phyloP scores from a whole-genome alignment of 2,329 filamentous ascomycete genomes.

The Leptoxyphium fumago region DNA sequence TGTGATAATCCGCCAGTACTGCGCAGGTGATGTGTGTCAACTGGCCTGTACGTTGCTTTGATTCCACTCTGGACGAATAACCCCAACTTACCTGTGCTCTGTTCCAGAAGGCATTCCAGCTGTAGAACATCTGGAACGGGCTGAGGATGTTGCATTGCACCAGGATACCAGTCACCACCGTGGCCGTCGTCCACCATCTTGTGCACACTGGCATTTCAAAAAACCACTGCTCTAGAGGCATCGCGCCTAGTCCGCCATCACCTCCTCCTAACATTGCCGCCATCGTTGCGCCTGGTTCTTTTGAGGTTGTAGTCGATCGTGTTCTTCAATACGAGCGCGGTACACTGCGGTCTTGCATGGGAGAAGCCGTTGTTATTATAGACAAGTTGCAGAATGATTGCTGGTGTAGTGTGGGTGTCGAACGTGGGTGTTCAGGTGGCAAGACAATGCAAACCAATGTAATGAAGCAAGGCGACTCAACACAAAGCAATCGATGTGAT shows the following conservation, averaged over 20 bases:
- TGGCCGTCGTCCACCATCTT: slow-evolving; percentile 90
- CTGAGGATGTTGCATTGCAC: slow-evolving; percentile 89
- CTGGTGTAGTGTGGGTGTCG: too few species aligned
- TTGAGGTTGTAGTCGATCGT: background rate
- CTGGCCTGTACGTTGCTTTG: background rate
- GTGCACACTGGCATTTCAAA: slow-evolving; percentile 97
- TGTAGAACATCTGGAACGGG: slow-evolving; percentile 94
- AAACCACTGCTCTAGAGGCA: slow-evolving; percentile 94
- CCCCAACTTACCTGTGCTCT: slow-evolving; percentile 46
- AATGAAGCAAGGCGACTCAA: too few species aligned
- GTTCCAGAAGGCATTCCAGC: slow-evolving; percentile 29
- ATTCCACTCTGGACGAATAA: background rate
- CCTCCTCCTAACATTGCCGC: slow-evolving; percentile 30
- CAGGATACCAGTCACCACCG: slow-evolving; percentile 70
- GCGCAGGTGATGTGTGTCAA: slow-evolving; percentile 4
- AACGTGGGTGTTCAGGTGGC: too few species aligned
- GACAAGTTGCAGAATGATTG: too few species aligned
- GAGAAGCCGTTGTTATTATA: too few species aligned
- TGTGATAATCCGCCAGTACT: slow-evolving; percentile 95
- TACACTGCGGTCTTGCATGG: background rate
- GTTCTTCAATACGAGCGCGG: background rate
- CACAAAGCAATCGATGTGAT: background rate
- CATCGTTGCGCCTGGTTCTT: slow-evolving; percentile 19
- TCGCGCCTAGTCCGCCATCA: slow-evolving; percentile 33
- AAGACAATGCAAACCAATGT: too few species aligned